Base-by-base conservation (phyloP, 2,329 filamentous ascomycete genomes). In the Rhynchosporium secalis region DNA sequence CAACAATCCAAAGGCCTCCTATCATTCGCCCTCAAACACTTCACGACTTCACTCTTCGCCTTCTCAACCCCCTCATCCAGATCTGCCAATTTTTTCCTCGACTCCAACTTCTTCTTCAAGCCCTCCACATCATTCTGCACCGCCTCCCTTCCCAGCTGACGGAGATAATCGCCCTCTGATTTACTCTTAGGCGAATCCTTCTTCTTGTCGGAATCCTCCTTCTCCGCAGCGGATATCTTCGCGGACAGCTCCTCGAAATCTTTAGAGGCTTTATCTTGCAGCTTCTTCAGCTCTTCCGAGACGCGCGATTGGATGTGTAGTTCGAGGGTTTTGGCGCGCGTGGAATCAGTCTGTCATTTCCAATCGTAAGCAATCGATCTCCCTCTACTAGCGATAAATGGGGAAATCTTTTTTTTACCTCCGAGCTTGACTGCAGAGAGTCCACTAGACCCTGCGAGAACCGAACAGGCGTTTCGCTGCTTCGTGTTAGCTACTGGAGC, bases 1-100 rank as follows among this genome's bases (percentile, higher is more conserved):
- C 91, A 97, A 83, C 94, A 98, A 80, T 97, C 91, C 74, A 97
- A 80, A 75, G 94, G 93, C 76, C 92, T 84, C 67, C 92, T 83
- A 77, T 97, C 93, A 76, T 97, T 88, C 72, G 88, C 83, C 65
- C 90, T 82, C 80, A 98, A 80, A 76, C 94, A 98, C 71, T 84
- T 83, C 66, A 95, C 85, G 61, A 97, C 86, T 63, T 88, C 86
- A 69, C 85, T 81, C 76, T 92, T 89, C 26, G 92, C 91, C 74
- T 81, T 83, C 77, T 91, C 87, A 55, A 96, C 86, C 56, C 79
- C 79, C 66, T 88, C 85, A 69, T 92, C 91, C 68, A 92, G 75
- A 64, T 88, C 85, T 72, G 88, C 82, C 64, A 91, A 78, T 72
- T 88, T 81, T 77, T 85, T 88, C 70, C 86, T 80, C 60, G 79